Base-by-base conservation (phyloP, 306 rosid species). In the Mimosa bimucronata region DNA sequence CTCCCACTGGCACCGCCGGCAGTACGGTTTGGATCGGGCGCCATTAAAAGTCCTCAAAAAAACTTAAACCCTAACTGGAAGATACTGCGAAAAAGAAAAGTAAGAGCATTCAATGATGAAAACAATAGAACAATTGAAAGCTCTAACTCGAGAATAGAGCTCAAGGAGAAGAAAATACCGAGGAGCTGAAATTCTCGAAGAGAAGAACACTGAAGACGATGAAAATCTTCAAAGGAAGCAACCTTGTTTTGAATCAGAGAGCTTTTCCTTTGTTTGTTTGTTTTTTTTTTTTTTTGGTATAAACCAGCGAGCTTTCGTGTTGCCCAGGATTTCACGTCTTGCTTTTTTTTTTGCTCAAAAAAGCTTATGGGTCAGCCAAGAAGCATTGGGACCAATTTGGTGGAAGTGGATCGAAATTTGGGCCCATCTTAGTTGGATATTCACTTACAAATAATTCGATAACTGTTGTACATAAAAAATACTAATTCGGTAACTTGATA, bases 11-110 rank as follows among this genome's bases (percentile, higher is more conserved):
- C 86, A 29, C 83, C 88, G 31, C 84, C 86, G 70, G 89, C 90
- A n/a, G 83, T 41, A 48, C 86, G 88, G 74, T 92, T 91, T 6
- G 90, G 89, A 84, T 92, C 94, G 14, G 97, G 91, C 19, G 97
- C 97, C 98, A 94, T 94, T 75, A 23, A 28, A 72, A 28, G 6
- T 74, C 53, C 30, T 6, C 55, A 46, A 29, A 66, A 81, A 74
- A 74, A 30, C 14, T 21, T 26, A 78, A 80, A 72, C 87, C 91
- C 91, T 89, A 83, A 71, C 40, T 45, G 75, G 28, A 41, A 73
- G 29, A 14, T 62, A 13, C 18, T 25, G 71, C 66, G 52, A 61
- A n/a, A 41, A n/a, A n/a, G n/a, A 0, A 34, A 70, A 52, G 71
- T 5, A 25, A 58, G 55, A 65, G 6, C 61, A 44, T 0, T 38